A percentile compares a stretch with the other conserved stretches of the same genome.
Conservation (phyloP, 495 filamentous ascomycete species). For the Penicillium atrosanguineum region DNA sequence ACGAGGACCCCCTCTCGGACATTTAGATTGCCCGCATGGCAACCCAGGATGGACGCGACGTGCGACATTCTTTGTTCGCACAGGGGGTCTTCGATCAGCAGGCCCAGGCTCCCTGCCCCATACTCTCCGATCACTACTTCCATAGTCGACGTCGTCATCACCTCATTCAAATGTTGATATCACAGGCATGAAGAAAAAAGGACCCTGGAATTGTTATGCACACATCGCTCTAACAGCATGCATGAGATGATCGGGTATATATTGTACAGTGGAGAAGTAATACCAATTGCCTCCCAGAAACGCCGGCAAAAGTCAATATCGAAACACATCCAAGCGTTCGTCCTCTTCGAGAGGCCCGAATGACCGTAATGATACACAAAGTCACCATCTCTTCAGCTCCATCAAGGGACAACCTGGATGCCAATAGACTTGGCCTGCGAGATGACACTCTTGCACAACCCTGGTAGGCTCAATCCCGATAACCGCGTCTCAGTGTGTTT, state of each 20-base stretch:
- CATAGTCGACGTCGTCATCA: background rate
- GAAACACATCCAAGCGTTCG: background rate
- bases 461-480: conserved; percentile 75
- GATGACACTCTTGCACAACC: conserved; percentile 81
- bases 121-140: background rate
- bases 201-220: background rate
- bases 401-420: conserved; percentile 71
- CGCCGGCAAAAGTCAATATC: conserved; percentile 12
- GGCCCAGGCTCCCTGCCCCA: background rate
- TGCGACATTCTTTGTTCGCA: background rate
- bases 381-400: background rate
- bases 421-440: conserved; percentile 86
- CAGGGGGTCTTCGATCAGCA: background rate
- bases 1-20: background rate
- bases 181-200: background rate
- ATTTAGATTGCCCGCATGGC: background rate
- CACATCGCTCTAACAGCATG: conserved; percentile 13
- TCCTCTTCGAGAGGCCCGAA: background rate
- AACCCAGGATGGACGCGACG: background rate
- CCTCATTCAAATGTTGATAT: background rate
- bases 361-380: conserved; percentile 8
- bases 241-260: conserved; percentile 13
- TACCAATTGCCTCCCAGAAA: conserved; percentile 7
- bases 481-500: conserved; percentile 83
- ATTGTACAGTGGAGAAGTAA: conserved; percentile 17